These are phyloP conservation scores for Cryptosporidium ryanae DNA, from an alignment of 169 alveolate species.

Conservation along the genomic window DNA sequence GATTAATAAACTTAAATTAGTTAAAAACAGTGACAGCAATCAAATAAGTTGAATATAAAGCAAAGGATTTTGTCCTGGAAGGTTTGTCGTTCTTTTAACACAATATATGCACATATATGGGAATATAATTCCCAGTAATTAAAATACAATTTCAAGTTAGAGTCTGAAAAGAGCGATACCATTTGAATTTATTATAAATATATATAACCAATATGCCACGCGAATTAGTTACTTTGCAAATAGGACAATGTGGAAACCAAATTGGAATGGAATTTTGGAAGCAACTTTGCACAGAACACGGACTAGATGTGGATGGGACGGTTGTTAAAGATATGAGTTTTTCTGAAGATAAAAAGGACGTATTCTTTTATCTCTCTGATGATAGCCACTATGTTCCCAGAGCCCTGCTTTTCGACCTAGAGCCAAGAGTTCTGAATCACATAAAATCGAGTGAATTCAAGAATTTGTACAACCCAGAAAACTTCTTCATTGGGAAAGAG, in stretches of 20 bases:
- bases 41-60: too few species aligned
- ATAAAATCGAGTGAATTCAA: conserved; percentile 88
- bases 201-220: conserved; percentile 92
- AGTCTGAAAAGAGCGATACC: too few species aligned
- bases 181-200: too few species aligned
- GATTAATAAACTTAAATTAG: too few species aligned
- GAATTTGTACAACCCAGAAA: conserved; percentile 97
- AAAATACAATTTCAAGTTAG: too few species aligned
- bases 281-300: conserved; percentile 97
- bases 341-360: conserved; percentile 97
- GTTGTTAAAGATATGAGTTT: conserved; percentile 79
- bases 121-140: too few species aligned
- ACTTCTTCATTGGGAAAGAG: conserved; percentile 94
- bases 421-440: conserved; percentile 95
- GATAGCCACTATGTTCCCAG: conserved; percentile 95
- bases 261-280: conserved; percentile 99
- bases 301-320: conserved; percentile 87
- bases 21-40: too few species aligned
- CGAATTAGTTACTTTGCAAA: conserved; percentile 97
- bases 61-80: too few species aligned
- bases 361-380: conserved; percentile 96
- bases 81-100: too few species aligned
- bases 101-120: too few species aligned
- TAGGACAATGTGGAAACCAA: conserved; percentile 99
- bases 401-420: conserved; percentile 97